Evolutionary conservation across 352 stramenopile genomes (phyloP).

Genomic region (Globisporangium abappressorium): DNA sequence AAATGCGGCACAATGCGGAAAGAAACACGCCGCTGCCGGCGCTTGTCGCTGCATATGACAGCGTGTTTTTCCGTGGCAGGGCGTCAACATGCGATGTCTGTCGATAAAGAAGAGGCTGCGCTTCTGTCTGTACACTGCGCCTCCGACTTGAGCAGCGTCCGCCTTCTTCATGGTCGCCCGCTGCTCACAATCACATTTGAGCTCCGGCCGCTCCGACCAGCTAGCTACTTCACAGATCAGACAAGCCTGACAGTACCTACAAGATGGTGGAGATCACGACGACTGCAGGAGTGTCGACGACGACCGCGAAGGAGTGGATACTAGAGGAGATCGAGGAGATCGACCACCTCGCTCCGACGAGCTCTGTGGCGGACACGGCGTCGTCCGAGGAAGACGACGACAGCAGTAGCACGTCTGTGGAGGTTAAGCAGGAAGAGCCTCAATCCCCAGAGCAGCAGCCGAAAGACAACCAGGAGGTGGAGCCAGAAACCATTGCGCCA

Average conservation of each 20-base stretch:
- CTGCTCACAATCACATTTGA: constrained; percentile 9
- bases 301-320: neutral
- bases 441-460: neutral
- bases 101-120: neutral
- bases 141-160: neutral
- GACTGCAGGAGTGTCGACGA: neutral
- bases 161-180: neutral
- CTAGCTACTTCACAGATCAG: neutral
- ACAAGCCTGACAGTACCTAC: neutral
- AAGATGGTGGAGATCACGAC: neutral
- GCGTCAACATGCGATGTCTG: too few species aligned
- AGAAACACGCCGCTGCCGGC: neutral
- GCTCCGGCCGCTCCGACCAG: neutral
- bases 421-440: neutral
- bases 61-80: neutral
- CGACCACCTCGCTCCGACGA: neutral
- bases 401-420: neutral
- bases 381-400: constrained; percentile 12
- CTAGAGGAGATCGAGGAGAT: neutral
- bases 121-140: neutral
- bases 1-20: neutral
- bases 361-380: constrained; percentile 1
- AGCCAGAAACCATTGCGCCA: neutral
- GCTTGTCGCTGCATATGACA: neutral
- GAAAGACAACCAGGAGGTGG: neutral